These are phyloP conservation scores for Diutina catenulata DNA, from an alignment of 1,139 yeast species.

Conservation along the genomic window DNA sequence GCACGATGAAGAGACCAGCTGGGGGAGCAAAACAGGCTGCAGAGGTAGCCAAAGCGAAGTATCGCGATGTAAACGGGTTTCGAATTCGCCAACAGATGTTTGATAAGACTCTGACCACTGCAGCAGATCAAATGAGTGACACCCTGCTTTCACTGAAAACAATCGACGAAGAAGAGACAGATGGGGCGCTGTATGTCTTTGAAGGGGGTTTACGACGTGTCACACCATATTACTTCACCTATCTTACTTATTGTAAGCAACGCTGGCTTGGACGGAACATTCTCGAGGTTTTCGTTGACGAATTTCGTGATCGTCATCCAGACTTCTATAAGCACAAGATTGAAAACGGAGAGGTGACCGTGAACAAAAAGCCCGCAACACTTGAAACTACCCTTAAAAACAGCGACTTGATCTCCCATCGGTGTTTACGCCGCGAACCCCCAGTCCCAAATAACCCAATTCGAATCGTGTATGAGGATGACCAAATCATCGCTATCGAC, in stretches of 20 bases:
- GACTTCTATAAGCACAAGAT: conserved; percentile 62
- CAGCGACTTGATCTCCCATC: conserved; percentile 78
- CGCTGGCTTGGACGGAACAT: conserved; percentile 83
- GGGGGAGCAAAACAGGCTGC: conserved; percentile 4
- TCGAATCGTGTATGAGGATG: conserved; percentile 67
- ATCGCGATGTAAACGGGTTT: conserved; percentile 38
- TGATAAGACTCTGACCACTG: conserved; percentile 28
- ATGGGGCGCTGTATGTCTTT: conserved; percentile 38
- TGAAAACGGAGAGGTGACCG: conserved; percentile 56
- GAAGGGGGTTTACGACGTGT: conserved; percentile 61
- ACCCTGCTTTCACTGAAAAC: conserved; percentile 23
- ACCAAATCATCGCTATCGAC: conserved; percentile 72
- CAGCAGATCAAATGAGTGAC: conserved; percentile 19
- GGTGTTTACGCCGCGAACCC: conserved; percentile 85
- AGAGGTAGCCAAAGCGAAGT: conserved; percentile 10
- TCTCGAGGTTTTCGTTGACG: conserved; percentile 68
- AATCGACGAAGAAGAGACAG: conserved; percentile 36
- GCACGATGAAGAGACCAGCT: background rate
- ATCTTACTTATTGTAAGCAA: conserved; percentile 79
- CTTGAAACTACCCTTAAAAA: conserved; percentile 59
- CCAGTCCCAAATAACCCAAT: conserved; percentile 68
- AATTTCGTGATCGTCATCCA: conserved; percentile 72
- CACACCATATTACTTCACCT: conserved; percentile 79
- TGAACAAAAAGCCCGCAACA: conserved; percentile 56
- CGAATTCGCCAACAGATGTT: conserved; percentile 32